Evolutionary conservation across 257 asterid species (phyloP).

Genomic region (Lavandula angustifolia): DNA sequence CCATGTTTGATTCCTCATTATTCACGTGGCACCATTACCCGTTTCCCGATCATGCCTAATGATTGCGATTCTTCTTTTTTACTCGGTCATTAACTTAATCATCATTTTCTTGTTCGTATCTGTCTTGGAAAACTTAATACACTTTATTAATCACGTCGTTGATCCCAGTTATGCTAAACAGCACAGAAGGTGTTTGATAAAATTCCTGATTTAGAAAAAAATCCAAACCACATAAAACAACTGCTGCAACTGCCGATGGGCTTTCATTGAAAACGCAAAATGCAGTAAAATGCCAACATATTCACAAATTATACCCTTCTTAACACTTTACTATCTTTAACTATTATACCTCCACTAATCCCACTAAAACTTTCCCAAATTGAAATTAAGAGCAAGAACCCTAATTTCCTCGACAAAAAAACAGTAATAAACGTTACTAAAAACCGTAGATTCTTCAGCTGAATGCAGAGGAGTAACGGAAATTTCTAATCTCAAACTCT

Average conservation of each 20-base stretch:
- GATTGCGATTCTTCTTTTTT: constrained; percentile 21
- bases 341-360: constrained; percentile 27
- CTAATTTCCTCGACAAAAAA: constrained; percentile 16
- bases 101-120: neutral
- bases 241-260: constrained; percentile 31
- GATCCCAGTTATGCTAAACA: no score
- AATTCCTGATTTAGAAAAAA: no score
- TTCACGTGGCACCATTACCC: constrained; percentile 32
- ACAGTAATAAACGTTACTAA: neutral
- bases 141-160: constrained; percentile 1
- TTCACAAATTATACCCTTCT: constrained; percentile 46
- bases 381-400: neutral
- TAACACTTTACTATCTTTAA: constrained; percentile 23
- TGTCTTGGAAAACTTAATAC: neutral
- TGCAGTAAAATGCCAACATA: constrained; percentile 30
- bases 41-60: constrained; percentile 30
- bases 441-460: constrained; percentile 24
- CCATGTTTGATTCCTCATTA: constrained; percentile 39
- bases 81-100: constrained; percentile 5
- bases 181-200: constrained; percentile 2
- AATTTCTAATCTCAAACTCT: constrained; percentile 43
- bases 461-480: neutral
- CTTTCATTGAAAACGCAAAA: constrained; percentile 27
- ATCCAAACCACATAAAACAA: no score
- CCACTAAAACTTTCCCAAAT: neutral